A percentile compares a stretch with the other conserved stretches of the same genome.
These are phyloP conservation scores for Lichtheimia ornata DNA, from an alignment of 371 early-diverging fungal species.

Conservation along the genomic window DNA sequence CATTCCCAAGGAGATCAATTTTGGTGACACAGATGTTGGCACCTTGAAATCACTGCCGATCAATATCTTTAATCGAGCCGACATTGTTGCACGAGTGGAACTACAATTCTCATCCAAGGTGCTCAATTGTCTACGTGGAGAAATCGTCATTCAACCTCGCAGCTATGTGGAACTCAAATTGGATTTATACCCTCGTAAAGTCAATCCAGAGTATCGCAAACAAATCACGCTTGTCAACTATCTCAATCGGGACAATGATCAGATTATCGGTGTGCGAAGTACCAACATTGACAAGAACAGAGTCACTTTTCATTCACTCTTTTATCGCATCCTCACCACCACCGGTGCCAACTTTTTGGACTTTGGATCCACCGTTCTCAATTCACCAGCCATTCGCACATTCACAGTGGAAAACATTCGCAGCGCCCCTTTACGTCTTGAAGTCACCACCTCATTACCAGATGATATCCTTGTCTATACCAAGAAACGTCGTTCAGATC, in stretches of 20 bases:
- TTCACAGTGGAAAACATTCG: slow-evolving; percentile 89
- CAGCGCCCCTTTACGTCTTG: slow-evolving; percentile 51
- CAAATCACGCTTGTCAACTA: slow-evolving; percentile 93
- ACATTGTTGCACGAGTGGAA: slow-evolving; percentile 84
- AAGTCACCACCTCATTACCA: slow-evolving; percentile 67
- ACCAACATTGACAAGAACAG: slow-evolving; percentile 95
- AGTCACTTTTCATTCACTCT: slow-evolving; percentile 95
- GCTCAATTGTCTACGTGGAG: slow-evolving; percentile 79
- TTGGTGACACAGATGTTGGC: slow-evolving; percentile 96
- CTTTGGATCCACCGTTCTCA: slow-evolving; percentile 85
- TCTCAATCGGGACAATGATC: slow-evolving; percentile 87
- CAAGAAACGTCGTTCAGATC: slow-evolving; percentile 27
- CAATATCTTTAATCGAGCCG: slow-evolving; percentile 83
- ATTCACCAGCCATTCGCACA: slow-evolving; percentile 79
- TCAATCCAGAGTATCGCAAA: slow-evolving; percentile 96
- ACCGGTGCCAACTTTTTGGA: slow-evolving; percentile 92
- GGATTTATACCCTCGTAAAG: slow-evolving; percentile 96
- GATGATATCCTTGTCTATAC: slow-evolving; percentile 70
- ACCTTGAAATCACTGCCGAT: slow-evolving; percentile 87
- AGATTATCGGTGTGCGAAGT: slow-evolving; percentile 88
- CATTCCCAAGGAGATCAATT: slow-evolving; percentile 80
- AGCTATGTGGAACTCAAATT: slow-evolving; percentile 84
- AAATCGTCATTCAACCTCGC: slow-evolving; percentile 82
- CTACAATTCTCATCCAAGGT: slow-evolving; percentile 92
- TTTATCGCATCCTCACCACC: slow-evolving; percentile 92